Evolutionary conservation across 2,329 filamentous ascomycete species (phyloP), one percentile per base, ranked within the genome.

Genomic region (Fusarium napiforme): DNA sequence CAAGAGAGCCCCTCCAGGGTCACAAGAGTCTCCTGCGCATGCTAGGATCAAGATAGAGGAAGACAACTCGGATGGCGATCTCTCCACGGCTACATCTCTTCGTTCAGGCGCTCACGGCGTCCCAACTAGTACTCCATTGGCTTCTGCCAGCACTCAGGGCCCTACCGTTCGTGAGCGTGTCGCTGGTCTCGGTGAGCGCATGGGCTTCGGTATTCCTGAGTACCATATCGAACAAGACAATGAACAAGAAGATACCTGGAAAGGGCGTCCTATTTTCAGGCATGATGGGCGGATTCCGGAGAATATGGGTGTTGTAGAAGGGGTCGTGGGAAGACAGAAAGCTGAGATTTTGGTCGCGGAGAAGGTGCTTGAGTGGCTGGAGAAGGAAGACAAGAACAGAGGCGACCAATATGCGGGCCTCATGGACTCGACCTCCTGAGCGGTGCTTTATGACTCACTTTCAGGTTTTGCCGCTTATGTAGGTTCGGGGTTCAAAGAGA

Each of bases 321-420:
- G 80, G 9, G 75, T 84, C 14, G 76, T 77, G 8, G 80, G 83
- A 6, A 82, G 79, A 72, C 79, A 77, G 47, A 66, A 77, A 15
- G 80, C 84, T 2, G 83, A 78, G 72, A 79, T 83, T 67, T 77
- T 75, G 60, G 76, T 88, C 7, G 84, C 85, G 0, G 80, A 82
- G 69, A 69, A 75, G 37, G 75, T 88, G 6, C 70, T 87, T 19
- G 68, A 42, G 10, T 82, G 80, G 75, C 67, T 89, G 36, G 60
- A 78, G 60, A 70, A 74, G 46, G 71, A 80, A 60, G 57, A 71
- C 15, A 50, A 61, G 57, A 52, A 6, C 26, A 72, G 76, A 50
- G 23, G 59, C 8, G 64, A 67, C 2, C 23, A 67, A 7, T 21
- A 52, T 15, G 46, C 46, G 7, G 39, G 23, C 19, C 26, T 60